Evolutionary conservation across 2,329 filamentous ascomycete genomes (phyloP).

Genomic region (Westerdykella ornata): DNA sequence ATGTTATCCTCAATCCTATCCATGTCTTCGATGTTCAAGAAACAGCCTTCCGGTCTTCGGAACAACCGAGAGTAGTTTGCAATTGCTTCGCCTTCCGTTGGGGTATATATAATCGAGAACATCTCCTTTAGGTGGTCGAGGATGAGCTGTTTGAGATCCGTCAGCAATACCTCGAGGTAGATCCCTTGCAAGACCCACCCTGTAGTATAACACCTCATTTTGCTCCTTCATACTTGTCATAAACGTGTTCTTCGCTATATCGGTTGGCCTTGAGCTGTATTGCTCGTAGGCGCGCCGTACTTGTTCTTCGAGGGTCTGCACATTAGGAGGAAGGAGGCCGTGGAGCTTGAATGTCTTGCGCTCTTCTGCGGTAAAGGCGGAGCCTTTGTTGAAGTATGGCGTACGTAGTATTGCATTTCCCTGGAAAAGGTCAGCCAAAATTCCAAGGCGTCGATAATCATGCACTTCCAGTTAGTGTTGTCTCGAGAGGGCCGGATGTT

Average conservation of each 20-base stretch:
- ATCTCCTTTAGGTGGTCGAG: slow-evolving; percentile 76
- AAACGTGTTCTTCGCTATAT: slow-evolving; percentile 80
- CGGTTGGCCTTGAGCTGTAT: slow-evolving; percentile 56
- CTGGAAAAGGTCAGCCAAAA: slow-evolving; percentile 9
- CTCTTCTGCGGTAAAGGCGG: slow-evolving; percentile 65
- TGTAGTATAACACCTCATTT: slow-evolving; percentile 76
- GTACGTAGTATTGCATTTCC: slow-evolving; percentile 53
- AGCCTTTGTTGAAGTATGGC: slow-evolving; percentile 75
- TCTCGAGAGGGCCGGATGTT: slow-evolving; percentile 38
- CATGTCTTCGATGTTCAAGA: slow-evolving; percentile 64
- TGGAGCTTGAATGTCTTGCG: slow-evolving; percentile 62
- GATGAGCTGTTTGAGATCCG: slow-evolving; percentile 50
- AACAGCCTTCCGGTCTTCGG: slow-evolving; percentile 71
- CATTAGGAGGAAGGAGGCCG: slow-evolving; percentile 63
- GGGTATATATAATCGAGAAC: slow-evolving; percentile 87
- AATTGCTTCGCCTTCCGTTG: slow-evolving; percentile 83
- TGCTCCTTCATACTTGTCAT: slow-evolving; percentile 79
- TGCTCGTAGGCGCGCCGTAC: slow-evolving; percentile 72
- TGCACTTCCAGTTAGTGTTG: slow-evolving; percentile 34
- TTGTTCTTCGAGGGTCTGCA: slow-evolving; percentile 72
- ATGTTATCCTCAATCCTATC: slow-evolving; percentile 61
- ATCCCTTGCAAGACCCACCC: slow-evolving; percentile 41
- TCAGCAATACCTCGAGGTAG: background rate
- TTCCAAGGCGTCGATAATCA: slow-evolving; percentile 1
- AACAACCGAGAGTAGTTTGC: slow-evolving; percentile 76